phyloP scores from a whole-genome alignment of 2,329 filamentous ascomycete species.

The Talaromyces sp. region DNA sequence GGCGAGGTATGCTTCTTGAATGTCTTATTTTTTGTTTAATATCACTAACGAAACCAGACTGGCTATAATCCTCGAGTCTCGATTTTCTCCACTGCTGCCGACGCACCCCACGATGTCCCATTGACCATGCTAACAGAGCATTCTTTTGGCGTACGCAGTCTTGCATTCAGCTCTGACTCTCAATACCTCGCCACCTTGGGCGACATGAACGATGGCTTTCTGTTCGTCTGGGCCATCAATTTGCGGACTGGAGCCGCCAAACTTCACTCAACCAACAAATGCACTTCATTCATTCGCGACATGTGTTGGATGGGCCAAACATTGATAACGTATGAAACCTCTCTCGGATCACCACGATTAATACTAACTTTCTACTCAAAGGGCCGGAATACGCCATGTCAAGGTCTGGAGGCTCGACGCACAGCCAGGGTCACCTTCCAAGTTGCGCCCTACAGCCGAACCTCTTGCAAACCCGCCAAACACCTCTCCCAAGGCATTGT shows the following conservation, averaged over 20 bases:
- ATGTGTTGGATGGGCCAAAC: constrained; percentile 87
- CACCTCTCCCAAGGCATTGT: constrained; percentile 62
- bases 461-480: constrained; percentile 27
- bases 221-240: constrained; percentile 87
- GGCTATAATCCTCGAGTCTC: constrained; percentile 89
- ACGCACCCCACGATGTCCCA: constrained; percentile 73
- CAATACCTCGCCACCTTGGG: constrained; percentile 84
- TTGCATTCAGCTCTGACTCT: constrained; percentile 85
- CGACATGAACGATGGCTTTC: constrained; percentile 83
- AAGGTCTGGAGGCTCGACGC: constrained; percentile 84
- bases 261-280: constrained; percentile 83
- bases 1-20: constrained; percentile 61
- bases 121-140: constrained; percentile 85
- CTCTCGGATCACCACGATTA: constrained; percentile 11
- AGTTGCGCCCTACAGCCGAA: constrained; percentile 51
- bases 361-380: constrained; percentile 9
- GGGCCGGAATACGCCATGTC: constrained; percentile 78
- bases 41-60: constrained; percentile 47
- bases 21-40: neutral
- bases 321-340: constrained; percentile 61
- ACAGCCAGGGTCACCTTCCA: constrained; percentile 56
- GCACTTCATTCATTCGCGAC: constrained; percentile 76
- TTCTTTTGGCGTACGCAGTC: constrained; percentile 77
- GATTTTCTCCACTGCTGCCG: constrained; percentile 74
- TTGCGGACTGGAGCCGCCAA: constrained; percentile 73